A percentile compares a stretch with the other conserved stretches of the same genome.
Conservation (phyloP, 2,329 filamentous ascomycete species). For the Paraphaeosphaeria sporulosa region DNA sequence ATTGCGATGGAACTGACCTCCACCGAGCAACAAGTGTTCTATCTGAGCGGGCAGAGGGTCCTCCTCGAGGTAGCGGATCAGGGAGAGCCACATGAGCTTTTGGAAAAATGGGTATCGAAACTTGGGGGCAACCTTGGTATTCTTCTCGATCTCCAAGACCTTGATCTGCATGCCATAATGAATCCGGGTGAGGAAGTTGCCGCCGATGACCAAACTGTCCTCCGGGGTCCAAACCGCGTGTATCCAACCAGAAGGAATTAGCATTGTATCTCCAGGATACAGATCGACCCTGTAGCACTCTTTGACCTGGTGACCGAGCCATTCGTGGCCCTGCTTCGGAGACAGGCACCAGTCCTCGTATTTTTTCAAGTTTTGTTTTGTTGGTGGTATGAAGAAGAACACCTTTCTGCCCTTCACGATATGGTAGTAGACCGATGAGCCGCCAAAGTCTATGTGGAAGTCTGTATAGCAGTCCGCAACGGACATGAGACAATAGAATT, state of each 20-base stretch:
- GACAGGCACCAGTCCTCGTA: conserved; percentile 77
- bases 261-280: conserved; percentile 71
- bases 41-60: conserved; percentile 69
- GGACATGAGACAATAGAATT: conserved; percentile 75
- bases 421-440: conserved; percentile 75
- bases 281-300: conserved; percentile 73
- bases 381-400: conserved; percentile 75
- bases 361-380: conserved; percentile 72
- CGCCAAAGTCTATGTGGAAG: conserved; percentile 76
- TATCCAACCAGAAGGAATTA: conserved; percentile 76
- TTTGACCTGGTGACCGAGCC: conserved; percentile 69
- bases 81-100: conserved; percentile 73
- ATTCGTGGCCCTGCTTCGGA: conserved; percentile 70
- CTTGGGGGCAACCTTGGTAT: conserved; percentile 69
- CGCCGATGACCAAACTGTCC: conserved; percentile 74
- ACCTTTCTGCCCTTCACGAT: conserved; percentile 74
- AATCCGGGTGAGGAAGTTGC: conserved; percentile 71
- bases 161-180: conserved; percentile 73
- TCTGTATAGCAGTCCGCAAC: conserved; percentile 75
- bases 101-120: conserved; percentile 75
- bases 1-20: conserved; percentile 63
- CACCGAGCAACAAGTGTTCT: conserved; percentile 62
- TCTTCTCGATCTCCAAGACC: conserved; percentile 71
- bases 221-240: conserved; percentile 75
- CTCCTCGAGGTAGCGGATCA: conserved; percentile 68